Base-by-base conservation (phyloP, 139 green algal genomes). In the Diplosphaera chodatii region DNA sequence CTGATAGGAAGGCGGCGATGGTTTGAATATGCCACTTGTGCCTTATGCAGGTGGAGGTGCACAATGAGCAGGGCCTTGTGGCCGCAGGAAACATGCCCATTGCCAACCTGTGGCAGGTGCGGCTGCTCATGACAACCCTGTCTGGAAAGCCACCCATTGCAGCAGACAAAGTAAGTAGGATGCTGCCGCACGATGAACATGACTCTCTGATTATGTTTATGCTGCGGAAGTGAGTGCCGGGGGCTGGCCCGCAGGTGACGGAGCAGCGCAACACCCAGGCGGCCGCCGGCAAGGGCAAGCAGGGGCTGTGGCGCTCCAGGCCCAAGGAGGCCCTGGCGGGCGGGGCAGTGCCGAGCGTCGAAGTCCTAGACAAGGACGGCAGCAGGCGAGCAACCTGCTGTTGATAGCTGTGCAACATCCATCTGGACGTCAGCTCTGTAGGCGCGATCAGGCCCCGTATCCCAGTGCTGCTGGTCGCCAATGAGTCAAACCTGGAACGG, bases 31-130 rank as follows among this genome's bases (percentile, higher is more conserved):
- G n/a, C n/a, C n/a, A n/a, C n/a, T n/a, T n/a, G n/a, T n/a, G n/a
- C n/a, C n/a, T n/a, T n/a, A n/a, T n/a, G n/a, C n/a, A n/a, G n/a
- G 71, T 81, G 40, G 76, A 81, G 71, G 59, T 80, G 23, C 66
- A 67, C 56, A 74, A 66, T 37, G 63, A 64, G 8, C 28, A 64
- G 1, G 66, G 72, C 34, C 29, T 68, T 21, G 62, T 80, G 20
- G 76, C 76, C 1, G 16, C 30, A 4, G 71, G 71, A 33, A 55
- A 32, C 23, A 33, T 77, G 1, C 23, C 31, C 40, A 59, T 72
- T 55, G 71, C 59, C 37, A 71, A 77, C 63, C 40, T 81, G 22
- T 74, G 70, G 59, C 28, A 68, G 71, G 76, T 77, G 32, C 10
- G 40, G 3, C 18, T 40, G 5, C 2, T 10, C 48, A 21, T 59